Evolutionary conservation across 768 basidiomycete species (phyloP), one percentile per base, ranked within the genome.

Genomic region (Sistotremastrum niveocremeum): DNA sequence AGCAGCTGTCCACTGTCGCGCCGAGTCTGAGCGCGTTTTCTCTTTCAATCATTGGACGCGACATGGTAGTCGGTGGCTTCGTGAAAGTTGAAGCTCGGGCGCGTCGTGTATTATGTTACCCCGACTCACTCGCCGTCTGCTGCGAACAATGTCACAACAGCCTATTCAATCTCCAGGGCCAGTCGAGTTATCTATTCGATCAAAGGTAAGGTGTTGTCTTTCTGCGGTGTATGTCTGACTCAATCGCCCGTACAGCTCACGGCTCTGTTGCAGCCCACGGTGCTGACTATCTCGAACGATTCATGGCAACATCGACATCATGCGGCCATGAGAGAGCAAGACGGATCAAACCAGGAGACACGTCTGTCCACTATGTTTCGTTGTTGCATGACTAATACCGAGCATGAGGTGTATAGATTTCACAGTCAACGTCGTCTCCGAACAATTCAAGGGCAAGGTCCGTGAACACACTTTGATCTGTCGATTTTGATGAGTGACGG

Each of bases 291-390:
- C 57, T 70, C 70, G 34, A 90, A 90, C 63, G 82, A 90, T 56
- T 89, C 87, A 44, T 79, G 77, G 74, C 71, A 84, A 65, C 87
- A 90, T 62, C 74, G 82, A 56, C 82, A 89, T 66, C 87, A 90
- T 64, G 72, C 73, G 46, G 70, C 87, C 41, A 90, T 90, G 87
- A 73, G 73, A 58, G 78, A 70, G 39, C 69, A 76, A 60, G 74
- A 71, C 46, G 77, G 74, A 52, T 75, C 72, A 39, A 77, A 69
- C 56, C 79, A 78, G 48, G 87, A 89, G 70, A 84, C 88, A 41
- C 87, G 87, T 90, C 70, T 55, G 82, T 74, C 41, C 45, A 35
- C 45, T 52, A 53, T 57, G 47, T 33, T 50, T 30, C 33, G 30
- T 32, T 59, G 55, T 53, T 54, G 37, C 39, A 12, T 46, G 49